Conservation (phyloP, 345 rosid genomes). For the Brassica nigra region DNA sequence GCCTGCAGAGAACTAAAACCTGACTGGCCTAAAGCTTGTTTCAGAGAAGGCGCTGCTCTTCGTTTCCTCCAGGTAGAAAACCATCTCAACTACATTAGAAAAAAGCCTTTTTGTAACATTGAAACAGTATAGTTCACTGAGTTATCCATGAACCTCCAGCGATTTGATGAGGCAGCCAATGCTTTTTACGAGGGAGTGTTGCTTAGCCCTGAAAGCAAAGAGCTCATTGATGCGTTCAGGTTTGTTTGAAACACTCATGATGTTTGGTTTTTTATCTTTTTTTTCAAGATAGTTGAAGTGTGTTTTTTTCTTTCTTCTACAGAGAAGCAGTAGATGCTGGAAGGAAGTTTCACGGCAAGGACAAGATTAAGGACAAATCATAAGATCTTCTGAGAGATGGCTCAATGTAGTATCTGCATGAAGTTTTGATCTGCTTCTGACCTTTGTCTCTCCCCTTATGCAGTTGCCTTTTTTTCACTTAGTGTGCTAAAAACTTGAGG, state of each 20-base stretch:
- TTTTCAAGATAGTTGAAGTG: not conserved
- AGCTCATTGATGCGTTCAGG: slow-evolving; percentile 79
- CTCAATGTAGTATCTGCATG: not conserved
- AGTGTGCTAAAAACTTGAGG: not conserved
- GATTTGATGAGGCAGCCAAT: slow-evolving; percentile 86
- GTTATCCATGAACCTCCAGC: slow-evolving; percentile 45
- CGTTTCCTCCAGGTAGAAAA: slow-evolving; percentile 61
- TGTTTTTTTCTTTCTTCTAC: slow-evolving; percentile 24
- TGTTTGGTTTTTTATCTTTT: not conserved
- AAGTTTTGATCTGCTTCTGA: slow-evolving; percentile 36
- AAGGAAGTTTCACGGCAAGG: slow-evolving; percentile 60
- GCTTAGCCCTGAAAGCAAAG: slow-evolving; percentile 74
- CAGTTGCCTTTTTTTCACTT: not conserved
- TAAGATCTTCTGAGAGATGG: slow-evolving; percentile 16
- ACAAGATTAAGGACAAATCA: slow-evolving; percentile 30
- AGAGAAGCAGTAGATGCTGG: slow-evolving; percentile 87
- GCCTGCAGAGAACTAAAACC: slow-evolving; percentile 70
- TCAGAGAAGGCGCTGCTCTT: slow-evolving; percentile 92
- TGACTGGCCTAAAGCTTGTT: slow-evolving; percentile 88
- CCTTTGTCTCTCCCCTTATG: not conserved
- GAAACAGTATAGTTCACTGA: not conserved
- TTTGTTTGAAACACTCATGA: slow-evolving; percentile 30
- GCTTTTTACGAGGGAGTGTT: slow-evolving; percentile 75
- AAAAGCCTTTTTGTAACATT: not conserved
- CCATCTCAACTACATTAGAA: not conserved